Conservation (phyloP, 129 eudicot genomes). For the Cynara cardunculus region DNA sequence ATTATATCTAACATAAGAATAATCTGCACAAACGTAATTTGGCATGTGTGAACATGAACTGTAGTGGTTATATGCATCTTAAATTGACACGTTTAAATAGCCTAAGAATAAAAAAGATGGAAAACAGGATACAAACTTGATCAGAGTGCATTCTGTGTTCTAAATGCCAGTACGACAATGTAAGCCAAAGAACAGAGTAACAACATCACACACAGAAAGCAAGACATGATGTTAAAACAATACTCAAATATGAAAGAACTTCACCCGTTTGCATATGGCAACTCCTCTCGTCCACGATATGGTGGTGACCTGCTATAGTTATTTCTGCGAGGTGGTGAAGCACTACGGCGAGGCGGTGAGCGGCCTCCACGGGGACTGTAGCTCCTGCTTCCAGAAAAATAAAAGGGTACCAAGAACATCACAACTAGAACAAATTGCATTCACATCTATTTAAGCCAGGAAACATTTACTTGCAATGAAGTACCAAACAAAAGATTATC, state of each 20-base stretch:
- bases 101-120: background rate
- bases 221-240: background rate
- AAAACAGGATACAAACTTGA: background rate
- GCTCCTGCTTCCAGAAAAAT: constrained; percentile 51
- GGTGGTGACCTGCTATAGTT: constrained; percentile 94
- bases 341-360: constrained; percentile 89
- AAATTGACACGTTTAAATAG: background rate
- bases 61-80: background rate
- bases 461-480: background rate
- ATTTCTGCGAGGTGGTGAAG: constrained; percentile 79
- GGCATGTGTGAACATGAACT: background rate
- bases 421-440: background rate
- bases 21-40: background rate
- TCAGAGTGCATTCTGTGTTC: background rate
- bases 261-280: constrained; percentile 88
- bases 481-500: background rate
- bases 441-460: background rate
- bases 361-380: constrained; percentile 90
- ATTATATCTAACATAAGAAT: background rate
- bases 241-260: background rate
- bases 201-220: background rate
- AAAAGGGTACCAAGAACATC: background rate
- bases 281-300: constrained; percentile 91
- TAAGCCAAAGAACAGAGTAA: background rate
- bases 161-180: background rate